These are phyloP conservation scores for Tetrahymena borealis DNA, from an alignment of 73 alveolate species.

Conservation along the genomic window DNA sequence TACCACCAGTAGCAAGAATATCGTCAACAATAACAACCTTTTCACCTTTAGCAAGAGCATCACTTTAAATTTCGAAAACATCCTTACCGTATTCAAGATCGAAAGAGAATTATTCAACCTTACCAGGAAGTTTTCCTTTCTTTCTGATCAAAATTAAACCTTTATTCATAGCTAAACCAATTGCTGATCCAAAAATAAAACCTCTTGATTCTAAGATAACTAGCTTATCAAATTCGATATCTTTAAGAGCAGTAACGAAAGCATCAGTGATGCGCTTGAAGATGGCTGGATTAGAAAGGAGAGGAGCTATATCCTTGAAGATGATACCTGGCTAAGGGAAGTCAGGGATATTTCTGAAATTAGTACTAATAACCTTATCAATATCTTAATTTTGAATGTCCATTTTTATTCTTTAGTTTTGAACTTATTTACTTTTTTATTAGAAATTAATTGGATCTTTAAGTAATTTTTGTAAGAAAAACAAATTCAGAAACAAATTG, in stretches of 20 bases:
- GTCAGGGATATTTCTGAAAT: background rate
- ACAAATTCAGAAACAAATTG: too few species aligned
- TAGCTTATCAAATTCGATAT: conserved; percentile 28
- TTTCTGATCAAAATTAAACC: conserved; percentile 47
- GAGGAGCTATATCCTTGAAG: background rate
- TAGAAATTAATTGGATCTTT: too few species aligned
- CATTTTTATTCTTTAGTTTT: background rate
- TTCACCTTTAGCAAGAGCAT: conserved; percentile 33
- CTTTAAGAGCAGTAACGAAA: background rate
- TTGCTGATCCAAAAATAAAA: conserved; percentile 29
- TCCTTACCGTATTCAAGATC: conserved; percentile 27
- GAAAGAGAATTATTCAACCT: conserved; percentile 6
- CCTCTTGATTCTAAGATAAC: conserved; percentile 55
- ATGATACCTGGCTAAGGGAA: background rate
- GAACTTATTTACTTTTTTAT: background rate
- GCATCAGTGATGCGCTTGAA: background rate
- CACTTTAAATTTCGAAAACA: conserved; percentile 28
- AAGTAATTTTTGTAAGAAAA: too few species aligned
- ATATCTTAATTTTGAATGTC: background rate
- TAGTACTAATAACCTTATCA: background rate
- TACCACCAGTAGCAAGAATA: conserved; percentile 45
- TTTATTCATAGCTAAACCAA: conserved; percentile 17
- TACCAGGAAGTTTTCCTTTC: conserved; percentile 46
- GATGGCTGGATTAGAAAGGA: background rate
- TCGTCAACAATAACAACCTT: conserved; percentile 43